Evolutionary conservation across 164 flowering plant genomes (phyloP), one percentile per base, ranked within the genome.

Genomic region (Paratinospora sagittata): DNA sequence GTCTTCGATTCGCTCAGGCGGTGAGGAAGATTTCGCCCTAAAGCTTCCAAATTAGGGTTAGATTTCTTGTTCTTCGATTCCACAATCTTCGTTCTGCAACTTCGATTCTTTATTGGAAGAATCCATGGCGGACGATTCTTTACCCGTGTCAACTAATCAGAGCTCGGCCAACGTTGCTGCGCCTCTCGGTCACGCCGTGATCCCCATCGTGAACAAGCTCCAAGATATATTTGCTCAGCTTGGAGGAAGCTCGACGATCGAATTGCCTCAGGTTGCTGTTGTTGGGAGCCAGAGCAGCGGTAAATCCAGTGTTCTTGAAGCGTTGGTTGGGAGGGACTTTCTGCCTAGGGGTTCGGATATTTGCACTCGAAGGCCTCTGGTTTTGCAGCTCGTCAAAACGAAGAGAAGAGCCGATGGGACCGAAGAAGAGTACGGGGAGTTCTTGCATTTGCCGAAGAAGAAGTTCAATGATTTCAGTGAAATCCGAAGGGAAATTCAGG

Each of bases 231-330:
- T 89, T 74, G 88, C 97, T 0, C 96, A 87, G 82, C 84, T 93
- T 0, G 97, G 93, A 0, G 84, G 86, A 73, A 76, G 77, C 21
- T 85, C 92, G 10, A 84, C 89, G 47, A 84, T 94, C 79, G 93
- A 89, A 74, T 82, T 94, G 34, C 98, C 97, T 2, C 98, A 92
- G 75, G 98, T 94, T 17, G 93, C 91, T 4, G 98, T 94, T 34
- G 93, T 94, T 17, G 97, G 97, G 0, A 89, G 97, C 76, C 98
- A 94, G 79, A 92, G 97, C 76, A 94, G 98, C 72, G 98, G 98
- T 10, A 94, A 94, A 65, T 90, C 97, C 65, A 90, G 96, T 72
- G 97, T 94, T 10, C 87, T 94, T 11, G 97, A 94, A 75, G 85
- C 98, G 3, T 83, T 94, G 17, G 98, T 94, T 4, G 98, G 98